Conservation (phyloP, 2,329 filamentous ascomycete species). For the Cryoendolithus antarcticus region DNA sequence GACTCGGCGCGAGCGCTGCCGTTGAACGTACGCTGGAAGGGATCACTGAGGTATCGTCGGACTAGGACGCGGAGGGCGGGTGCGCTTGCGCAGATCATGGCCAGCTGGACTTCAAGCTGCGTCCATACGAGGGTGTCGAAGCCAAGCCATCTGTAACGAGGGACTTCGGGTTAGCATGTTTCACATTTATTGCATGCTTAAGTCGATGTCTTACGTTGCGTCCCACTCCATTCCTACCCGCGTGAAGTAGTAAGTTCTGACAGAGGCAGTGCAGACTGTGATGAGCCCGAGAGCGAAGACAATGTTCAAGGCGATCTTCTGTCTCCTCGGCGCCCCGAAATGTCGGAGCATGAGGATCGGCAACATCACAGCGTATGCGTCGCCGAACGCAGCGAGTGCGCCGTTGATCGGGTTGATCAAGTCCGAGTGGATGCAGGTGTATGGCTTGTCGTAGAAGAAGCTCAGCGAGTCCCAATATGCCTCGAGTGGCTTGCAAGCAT, state of each 20-base stretch:
- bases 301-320: conserved; percentile 21
- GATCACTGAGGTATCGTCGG: conserved; percentile 7
- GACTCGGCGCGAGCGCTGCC: too few species aligned
- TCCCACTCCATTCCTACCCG: conserved; percentile 10
- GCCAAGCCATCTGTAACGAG: conserved; percentile 12
- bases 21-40: conserved; percentile 7
- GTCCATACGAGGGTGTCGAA: conserved; percentile 18
- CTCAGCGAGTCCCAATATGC: conserved; percentile 13
- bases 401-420: conserved; percentile 14
- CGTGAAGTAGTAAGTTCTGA: conserved; percentile 20
- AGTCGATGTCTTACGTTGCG: conserved; percentile 1
- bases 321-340: conserved; percentile 29
- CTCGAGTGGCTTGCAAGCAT: conserved; percentile 9
- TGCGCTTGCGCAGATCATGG: conserved; percentile 17
- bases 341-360: conserved; percentile 30
- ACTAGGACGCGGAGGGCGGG: conserved; percentile 16
- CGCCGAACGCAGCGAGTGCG: conserved; percentile 9
- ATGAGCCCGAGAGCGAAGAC: conserved; percentile 16
- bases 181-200: too few species aligned
- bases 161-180: neutral
- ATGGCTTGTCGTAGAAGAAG: conserved; percentile 8
- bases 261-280: conserved; percentile 21
- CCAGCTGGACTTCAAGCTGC: conserved; percentile 17
- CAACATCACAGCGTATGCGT: conserved; percentile 11
- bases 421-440: conserved; percentile 19